phyloP scores from a whole-genome alignment of 108 stramenopile species.

The Pseudonitzschia delicatissima region DNA sequence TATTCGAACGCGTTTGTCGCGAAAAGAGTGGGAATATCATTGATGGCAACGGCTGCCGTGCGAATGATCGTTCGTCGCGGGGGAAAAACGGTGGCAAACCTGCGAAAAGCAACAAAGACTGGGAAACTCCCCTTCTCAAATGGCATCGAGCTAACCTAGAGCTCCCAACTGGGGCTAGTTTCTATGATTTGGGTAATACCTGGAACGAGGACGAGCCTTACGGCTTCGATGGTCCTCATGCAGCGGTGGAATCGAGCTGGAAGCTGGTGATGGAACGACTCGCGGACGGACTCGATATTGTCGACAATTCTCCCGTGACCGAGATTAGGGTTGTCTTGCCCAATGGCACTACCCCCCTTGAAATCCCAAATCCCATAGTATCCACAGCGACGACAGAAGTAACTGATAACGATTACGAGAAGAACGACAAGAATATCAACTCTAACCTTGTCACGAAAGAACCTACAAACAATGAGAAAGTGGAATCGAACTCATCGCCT shows the following conservation, averaged over 20 bases:
- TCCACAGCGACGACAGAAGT: background rate
- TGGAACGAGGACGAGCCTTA: slow-evolving; percentile 95
- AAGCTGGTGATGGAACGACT: slow-evolving; percentile 66
- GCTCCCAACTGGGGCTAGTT: slow-evolving; percentile 81
- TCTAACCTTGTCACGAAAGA: background rate
- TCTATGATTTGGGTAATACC: slow-evolving; percentile 63
- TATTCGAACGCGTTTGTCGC: slow-evolving; percentile 37
- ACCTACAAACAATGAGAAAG: background rate
- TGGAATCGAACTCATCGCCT: too few species aligned
- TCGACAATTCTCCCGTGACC: slow-evolving; percentile 29
- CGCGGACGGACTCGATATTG: slow-evolving; percentile 71
- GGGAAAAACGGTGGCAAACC: background rate
- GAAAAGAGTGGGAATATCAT: slow-evolving; percentile 22
- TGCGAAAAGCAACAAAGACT: slow-evolving; percentile 19
- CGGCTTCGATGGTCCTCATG: slow-evolving; percentile 90
- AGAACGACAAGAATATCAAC: background rate
- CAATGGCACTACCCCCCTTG: slow-evolving; percentile 25
- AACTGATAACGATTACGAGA: background rate
- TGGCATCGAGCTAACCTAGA: slow-evolving; percentile 93
- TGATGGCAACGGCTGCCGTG: background rate
- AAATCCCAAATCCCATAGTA: background rate
- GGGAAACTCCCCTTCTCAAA: slow-evolving; percentile 55
- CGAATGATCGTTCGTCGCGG: background rate
- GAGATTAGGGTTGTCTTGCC: slow-evolving; percentile 32
- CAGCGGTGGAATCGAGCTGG: slow-evolving; percentile 77